A percentile compares a stretch with the other conserved stretches of the same genome.
Conservation (phyloP, 2,329 filamentous ascomycete species). For the Ophiostoma novo-ulmi region DNA sequence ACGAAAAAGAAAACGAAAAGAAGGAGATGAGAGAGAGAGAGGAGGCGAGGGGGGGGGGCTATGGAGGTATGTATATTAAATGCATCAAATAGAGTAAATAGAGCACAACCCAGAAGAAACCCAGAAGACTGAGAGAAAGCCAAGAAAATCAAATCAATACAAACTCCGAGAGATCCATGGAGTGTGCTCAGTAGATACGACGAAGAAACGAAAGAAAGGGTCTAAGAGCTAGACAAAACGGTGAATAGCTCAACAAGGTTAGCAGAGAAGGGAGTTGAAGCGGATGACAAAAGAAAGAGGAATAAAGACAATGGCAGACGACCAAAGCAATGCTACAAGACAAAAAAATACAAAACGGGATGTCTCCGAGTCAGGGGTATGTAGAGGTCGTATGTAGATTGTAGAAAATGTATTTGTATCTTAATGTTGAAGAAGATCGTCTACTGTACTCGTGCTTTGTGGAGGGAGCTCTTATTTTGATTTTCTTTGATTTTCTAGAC, state of each 20-base stretch:
- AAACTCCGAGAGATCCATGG: neutral
- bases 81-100: constrained; percentile 1
- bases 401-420: neutral
- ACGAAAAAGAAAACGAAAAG: neutral
- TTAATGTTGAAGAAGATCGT: neutral
- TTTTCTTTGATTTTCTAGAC: neutral
- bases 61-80: constrained; percentile 7
- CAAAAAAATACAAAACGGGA: neutral
- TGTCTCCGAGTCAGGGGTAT: constrained; percentile 13
- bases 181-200: neutral
- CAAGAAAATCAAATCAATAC: constrained; percentile 30
- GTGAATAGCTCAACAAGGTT: constrained; percentile 1
- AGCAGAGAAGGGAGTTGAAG: neutral
- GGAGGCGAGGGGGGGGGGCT: neutral
- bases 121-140: neutral
- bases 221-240: neutral
- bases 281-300: constrained; percentile 3
- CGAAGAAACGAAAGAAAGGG: neutral
- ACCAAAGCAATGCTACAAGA: neutral
- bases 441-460: neutral
- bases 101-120: neutral
- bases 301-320: neutral
- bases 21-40: constrained; percentile 9
- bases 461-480: neutral
- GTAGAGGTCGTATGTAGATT: neutral